phyloP scores from a whole-genome alignment of 495 filamentous ascomycete genomes.

The Penicillium dipodomyicola region DNA sequence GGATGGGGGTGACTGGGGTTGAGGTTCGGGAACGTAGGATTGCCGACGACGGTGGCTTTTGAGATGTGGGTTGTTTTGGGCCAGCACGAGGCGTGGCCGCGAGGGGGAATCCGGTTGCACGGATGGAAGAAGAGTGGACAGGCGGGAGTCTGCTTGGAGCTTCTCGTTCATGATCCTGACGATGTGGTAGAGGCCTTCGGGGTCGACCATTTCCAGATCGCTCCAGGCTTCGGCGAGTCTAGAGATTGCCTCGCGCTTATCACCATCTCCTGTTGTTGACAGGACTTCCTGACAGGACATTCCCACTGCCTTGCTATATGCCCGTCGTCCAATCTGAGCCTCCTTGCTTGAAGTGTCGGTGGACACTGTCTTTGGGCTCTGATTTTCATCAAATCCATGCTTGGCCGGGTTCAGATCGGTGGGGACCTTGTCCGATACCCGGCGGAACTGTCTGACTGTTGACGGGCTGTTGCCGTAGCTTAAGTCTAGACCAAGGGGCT shows the following conservation, averaged over 20 bases:
- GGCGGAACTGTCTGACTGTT: constrained; percentile 84
- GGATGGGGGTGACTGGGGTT: constrained; percentile 33
- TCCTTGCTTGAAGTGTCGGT: constrained; percentile 63
- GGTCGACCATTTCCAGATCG: constrained; percentile 79
- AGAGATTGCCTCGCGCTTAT: constrained; percentile 77
- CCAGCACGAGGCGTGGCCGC: constrained; percentile 67
- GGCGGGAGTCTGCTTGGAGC: constrained; percentile 53
- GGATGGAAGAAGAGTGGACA: constrained; percentile 45
- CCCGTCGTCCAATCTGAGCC: constrained; percentile 69
- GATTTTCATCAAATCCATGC: constrained; percentile 47
- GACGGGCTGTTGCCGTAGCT: constrained; percentile 88
- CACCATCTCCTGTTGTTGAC: constrained; percentile 68
- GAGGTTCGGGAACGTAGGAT: constrained; percentile 45
- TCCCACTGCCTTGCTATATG: constrained; percentile 76
- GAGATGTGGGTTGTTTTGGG: constrained; percentile 81
- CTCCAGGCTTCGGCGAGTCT: constrained; percentile 80
- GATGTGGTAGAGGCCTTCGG: constrained; percentile 85
- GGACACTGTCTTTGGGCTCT: constrained; percentile 35
- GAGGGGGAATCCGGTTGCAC: constrained; percentile 44
- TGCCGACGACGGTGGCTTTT: constrained; percentile 72
- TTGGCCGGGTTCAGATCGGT: constrained; percentile 35
- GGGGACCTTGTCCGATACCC: constrained; percentile 69
- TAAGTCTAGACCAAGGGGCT: constrained; percentile 78
- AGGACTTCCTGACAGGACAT: constrained; percentile 78
- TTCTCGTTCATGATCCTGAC: constrained; percentile 66